phyloP scores from a whole-genome alignment of 108 stramenopile species.

The Ochromonas danica region DNA sequence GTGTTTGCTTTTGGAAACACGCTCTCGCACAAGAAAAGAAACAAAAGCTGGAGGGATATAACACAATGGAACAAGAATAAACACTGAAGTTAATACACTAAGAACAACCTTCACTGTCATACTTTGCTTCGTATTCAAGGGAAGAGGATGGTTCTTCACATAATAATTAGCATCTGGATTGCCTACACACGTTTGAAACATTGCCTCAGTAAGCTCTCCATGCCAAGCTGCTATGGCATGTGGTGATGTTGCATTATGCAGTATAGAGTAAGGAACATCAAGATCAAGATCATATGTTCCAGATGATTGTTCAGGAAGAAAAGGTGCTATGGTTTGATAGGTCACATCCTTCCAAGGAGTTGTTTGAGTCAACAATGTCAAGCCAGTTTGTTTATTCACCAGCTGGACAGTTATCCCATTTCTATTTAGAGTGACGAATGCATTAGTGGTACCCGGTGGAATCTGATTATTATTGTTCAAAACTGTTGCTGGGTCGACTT shows the following conservation, averaged over 20 bases:
- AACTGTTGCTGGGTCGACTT: no score
- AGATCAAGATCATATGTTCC: no score
- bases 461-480: no score
- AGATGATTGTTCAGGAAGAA: no score
- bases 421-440: no score
- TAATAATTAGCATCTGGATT: not conserved
- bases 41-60: conserved; percentile 54
- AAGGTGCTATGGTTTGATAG: no score
- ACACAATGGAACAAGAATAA: conserved; percentile 58
- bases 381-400: no score
- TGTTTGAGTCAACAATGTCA: no score
- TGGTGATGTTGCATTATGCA: conserved; percentile 49
- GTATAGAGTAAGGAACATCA: conserved; percentile 21
- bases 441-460: no score
- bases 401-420: no score
- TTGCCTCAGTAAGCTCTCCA: conserved; percentile 39
- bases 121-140: conserved; percentile 46
- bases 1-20: conserved; percentile 53
- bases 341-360: no score
- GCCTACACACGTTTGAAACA: conserved; percentile 36
- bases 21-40: conserved; percentile 53
- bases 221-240: conserved; percentile 49
- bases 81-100: conserved; percentile 48
- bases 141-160: conserved; percentile 51
- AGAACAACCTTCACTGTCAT: conserved; percentile 49